Percentiles rank a stretch among this genome's conserved stretches.
phyloP scores from a whole-genome alignment of 2,329 filamentous ascomycete species.

The Metarhizium brunneum region DNA sequence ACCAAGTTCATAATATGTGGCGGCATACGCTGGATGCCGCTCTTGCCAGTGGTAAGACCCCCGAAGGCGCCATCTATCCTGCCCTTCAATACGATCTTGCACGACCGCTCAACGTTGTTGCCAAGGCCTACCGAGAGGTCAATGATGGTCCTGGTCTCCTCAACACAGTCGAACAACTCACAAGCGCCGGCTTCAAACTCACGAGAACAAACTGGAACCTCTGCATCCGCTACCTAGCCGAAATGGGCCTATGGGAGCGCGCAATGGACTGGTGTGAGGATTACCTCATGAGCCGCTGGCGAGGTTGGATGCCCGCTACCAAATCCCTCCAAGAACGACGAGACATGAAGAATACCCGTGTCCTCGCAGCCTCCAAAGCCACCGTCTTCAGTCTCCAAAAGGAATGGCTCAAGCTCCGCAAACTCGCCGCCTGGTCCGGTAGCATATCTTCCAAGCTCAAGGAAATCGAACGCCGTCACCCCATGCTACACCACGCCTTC shows the following conservation, averaged over 20 bases:
- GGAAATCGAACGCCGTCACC: conserved; percentile 29
- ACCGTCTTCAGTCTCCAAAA: conserved; percentile 40
- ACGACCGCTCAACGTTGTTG: conserved; percentile 40
- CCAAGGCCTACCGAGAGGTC: conserved; percentile 31
- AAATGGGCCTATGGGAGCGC: conserved; percentile 46
- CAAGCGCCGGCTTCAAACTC: conserved; percentile 59
- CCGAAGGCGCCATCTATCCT: conserved; percentile 27
- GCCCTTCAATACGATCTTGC: conserved; percentile 43
- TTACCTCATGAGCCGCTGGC: conserved; percentile 69
- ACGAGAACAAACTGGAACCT: conserved; percentile 75
- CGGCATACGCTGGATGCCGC: conserved; percentile 45
- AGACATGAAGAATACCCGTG: conserved; percentile 25
- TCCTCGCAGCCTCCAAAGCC: conserved; percentile 20
- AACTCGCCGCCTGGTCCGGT: conserved; percentile 37
- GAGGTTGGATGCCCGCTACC: conserved; percentile 50
- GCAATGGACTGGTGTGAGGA: conserved; percentile 70
- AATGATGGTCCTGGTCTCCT: conserved; percentile 37
- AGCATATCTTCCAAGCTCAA: conserved; percentile 30
- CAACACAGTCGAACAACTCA: conserved; percentile 44
- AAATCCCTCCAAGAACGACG: conserved; percentile 23
- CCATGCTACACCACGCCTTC: conserved; percentile 32
- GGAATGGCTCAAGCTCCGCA: conserved; percentile 40
- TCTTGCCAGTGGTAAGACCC: conserved; percentile 22
- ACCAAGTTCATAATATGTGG: conserved; percentile 60
- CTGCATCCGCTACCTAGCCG: conserved; percentile 59